phyloP scores from a whole-genome alignment of 1,284 basidiomycete genomes.

The Vanrija sp. region DNA sequence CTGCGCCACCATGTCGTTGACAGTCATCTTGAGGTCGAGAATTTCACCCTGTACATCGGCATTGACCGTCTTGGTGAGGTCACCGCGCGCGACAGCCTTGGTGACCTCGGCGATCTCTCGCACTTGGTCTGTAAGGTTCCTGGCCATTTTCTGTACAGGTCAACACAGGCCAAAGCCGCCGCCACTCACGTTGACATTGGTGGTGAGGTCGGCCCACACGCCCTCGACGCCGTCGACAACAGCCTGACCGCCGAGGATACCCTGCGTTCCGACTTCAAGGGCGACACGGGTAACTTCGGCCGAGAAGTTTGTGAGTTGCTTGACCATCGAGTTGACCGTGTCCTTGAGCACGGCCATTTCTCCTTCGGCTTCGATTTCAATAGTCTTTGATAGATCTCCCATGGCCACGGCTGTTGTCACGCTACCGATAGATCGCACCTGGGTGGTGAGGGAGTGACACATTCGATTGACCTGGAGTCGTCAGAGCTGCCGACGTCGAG shows the following conservation, averaged over 20 bases:
- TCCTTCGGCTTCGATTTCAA: conserved; percentile 73
- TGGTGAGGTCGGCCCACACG: conserved; percentile 87
- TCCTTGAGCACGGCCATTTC: conserved; percentile 81
- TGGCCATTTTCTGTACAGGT: conserved; percentile 68
- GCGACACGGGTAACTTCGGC: conserved; percentile 94
- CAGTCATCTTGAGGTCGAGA: conserved; percentile 73
- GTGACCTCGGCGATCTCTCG: conserved; percentile 96
- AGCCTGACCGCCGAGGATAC: conserved; percentile 89
- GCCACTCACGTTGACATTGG: conserved; percentile 71
- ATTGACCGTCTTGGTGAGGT: conserved; percentile 81
- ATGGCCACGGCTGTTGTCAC: conserved; percentile 87
- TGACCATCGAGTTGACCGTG: conserved; percentile 67
- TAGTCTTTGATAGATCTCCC: conserved; percentile 55
- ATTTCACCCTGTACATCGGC: conserved; percentile 98
- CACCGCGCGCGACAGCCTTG: conserved; percentile 91
- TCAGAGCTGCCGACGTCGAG: conserved; percentile 10
- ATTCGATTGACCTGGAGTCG: conserved; percentile 73
- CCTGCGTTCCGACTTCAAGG: conserved; percentile 84
- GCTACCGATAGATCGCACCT: conserved; percentile 86
- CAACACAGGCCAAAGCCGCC: neutral
- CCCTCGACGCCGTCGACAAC: conserved; percentile 88
- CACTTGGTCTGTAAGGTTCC: conserved; percentile 93
- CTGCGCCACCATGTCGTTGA: conserved; percentile 54
- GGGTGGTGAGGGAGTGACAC: conserved; percentile 88
- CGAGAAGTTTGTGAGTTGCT: conserved; percentile 85